phyloP scores from a whole-genome alignment of 2,329 filamentous ascomycete genomes.

The Aureobasidium namibiae region DNA sequence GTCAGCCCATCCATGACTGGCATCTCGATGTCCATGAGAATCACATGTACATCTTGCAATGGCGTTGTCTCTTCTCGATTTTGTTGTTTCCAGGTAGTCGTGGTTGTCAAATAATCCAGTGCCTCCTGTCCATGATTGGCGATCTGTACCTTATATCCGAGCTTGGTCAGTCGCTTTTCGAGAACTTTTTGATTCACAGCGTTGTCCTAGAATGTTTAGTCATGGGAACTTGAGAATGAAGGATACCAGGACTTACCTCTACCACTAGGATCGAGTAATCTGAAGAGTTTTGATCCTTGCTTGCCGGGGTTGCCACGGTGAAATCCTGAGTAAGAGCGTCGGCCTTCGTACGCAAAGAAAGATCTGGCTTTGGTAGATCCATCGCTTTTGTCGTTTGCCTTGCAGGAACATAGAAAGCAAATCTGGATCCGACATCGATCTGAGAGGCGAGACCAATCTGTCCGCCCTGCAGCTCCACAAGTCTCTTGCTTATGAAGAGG shows the following conservation, averaged over 20 bases:
- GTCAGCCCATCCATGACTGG: conserved; percentile 68
- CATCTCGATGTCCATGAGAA: conserved; percentile 47
- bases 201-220: too few species aligned
- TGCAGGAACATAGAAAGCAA: conserved; percentile 47
- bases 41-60: neutral
- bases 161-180: conserved; percentile 20
- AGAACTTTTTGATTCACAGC: conserved; percentile 31
- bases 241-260: too few species aligned
- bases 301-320: neutral
- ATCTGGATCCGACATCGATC: conserved; percentile 53
- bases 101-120: conserved; percentile 14
- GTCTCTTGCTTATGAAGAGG: conserved; percentile 58
- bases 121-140: conserved; percentile 23
- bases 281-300: neutral
- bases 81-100: neutral
- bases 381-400: neutral
- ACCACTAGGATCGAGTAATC: neutral
- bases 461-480: conserved; percentile 63
- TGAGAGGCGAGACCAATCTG: conserved; percentile 56
- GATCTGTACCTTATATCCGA: conserved; percentile 19
- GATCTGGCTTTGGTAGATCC: neutral
- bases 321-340: neutral
- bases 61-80: conserved; percentile 6
- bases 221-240: too few species aligned
- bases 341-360: neutral